Evolutionary conservation across 305 asterid species (phyloP).

Genomic region (Caryopteris hybrid): DNA sequence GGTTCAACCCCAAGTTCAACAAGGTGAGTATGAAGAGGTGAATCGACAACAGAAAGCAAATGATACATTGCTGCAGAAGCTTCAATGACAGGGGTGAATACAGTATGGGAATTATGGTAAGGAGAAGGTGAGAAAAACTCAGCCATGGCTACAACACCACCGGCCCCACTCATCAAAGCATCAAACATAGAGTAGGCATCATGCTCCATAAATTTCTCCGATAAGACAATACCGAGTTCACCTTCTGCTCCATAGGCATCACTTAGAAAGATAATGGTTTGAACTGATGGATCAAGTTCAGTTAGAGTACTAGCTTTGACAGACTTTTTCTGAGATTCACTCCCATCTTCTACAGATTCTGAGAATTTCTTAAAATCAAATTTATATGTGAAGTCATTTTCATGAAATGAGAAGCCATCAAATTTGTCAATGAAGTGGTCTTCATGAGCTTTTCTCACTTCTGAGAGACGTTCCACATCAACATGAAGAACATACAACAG

Average conservation of each 20-base stretch:
- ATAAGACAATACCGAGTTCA: constrained; percentile 85
- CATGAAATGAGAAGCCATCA: constrained; percentile 86
- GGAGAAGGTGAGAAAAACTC: constrained; percentile 76
- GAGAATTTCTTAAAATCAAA: constrained; percentile 88
- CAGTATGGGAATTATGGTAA: constrained; percentile 41
- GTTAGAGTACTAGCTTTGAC: constrained; percentile 36
- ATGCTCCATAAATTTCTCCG: constrained; percentile 93
- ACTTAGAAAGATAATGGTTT: constrained; percentile 59
- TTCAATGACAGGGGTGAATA: constrained; percentile 82
- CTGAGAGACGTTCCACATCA: constrained; percentile 72
- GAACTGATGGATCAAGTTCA: constrained; percentile 77
- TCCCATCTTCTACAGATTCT: constrained; percentile 38
- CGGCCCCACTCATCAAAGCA: constrained; percentile 80
- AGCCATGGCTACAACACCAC: constrained; percentile 82
- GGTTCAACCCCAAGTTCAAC: constrained; percentile 97
- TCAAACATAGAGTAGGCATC: constrained; percentile 96
- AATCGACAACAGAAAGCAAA: constrained; percentile 79
- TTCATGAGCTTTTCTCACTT: constrained; percentile 64
- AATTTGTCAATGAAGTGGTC: constrained; percentile 85
- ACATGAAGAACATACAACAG: constrained; percentile 80
- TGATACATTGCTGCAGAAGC: constrained; percentile 84
- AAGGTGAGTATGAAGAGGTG: constrained; percentile 83
- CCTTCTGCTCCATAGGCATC: constrained; percentile 99
- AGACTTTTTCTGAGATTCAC: constrained; percentile 31
- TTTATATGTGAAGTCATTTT: constrained; percentile 65